These are phyloP conservation scores for Pythium pectinolyticum DNA, from an alignment of 352 stramenopile species.

Conservation along the genomic window DNA sequence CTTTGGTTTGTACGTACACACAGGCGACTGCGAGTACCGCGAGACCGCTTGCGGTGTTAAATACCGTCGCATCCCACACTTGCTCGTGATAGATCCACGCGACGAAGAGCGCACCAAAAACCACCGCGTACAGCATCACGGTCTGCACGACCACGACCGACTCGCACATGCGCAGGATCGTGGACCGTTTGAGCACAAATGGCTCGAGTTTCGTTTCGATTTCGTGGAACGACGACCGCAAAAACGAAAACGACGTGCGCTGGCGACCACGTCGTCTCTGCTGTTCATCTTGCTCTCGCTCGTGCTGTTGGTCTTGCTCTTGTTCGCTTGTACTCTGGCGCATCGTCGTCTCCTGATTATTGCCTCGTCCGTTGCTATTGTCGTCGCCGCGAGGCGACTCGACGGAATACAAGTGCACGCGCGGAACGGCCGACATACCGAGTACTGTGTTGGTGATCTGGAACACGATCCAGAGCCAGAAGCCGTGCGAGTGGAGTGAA, in stretches of 20 bases:
- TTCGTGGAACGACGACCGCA: conserved; percentile 45
- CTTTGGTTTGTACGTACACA: conserved; percentile 55
- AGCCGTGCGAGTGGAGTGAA: conserved; percentile 30
- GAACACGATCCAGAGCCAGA: conserved; percentile 50
- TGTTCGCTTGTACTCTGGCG: not conserved
- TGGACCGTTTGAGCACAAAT: conserved; percentile 52
- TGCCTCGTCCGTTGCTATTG: not conserved
- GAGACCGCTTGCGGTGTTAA: conserved; percentile 1
- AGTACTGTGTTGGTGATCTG: conserved; percentile 61
- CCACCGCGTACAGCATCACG: conserved; percentile 33
- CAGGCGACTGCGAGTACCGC: conserved; percentile 28
- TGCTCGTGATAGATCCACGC: conserved; percentile 4
- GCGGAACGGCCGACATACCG: conserved; percentile 51
- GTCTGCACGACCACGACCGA: conserved; percentile 62
- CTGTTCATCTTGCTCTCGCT: no score
- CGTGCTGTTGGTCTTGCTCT: no score
- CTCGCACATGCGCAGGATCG: conserved; percentile 61
- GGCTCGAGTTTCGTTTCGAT: conserved; percentile 36
- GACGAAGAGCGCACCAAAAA: not conserved
- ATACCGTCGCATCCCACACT: conserved; percentile 1
- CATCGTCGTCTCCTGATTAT: not conserved
- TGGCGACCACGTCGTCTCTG: not conserved
- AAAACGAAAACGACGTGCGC: conserved; percentile 49
- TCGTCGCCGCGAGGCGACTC: not conserved
- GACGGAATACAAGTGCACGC: conserved; percentile 41